These are phyloP conservation scores for Thymus mandschuricus DNA, from an alignment of 257 asterid genomes.

Conservation along the genomic window DNA sequence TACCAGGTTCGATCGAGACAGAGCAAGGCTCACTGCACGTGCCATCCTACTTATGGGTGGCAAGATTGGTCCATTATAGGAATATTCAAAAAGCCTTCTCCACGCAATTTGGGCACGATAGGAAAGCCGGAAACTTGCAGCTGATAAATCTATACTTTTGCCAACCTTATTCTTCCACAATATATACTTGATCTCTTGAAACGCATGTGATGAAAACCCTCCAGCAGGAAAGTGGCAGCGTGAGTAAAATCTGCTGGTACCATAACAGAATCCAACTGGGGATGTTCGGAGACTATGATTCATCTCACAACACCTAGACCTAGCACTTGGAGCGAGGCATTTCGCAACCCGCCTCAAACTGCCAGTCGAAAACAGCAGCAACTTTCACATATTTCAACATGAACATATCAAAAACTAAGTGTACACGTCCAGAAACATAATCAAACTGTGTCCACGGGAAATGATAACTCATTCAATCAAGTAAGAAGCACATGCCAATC, in stretches of 20 bases:
- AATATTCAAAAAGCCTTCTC: constrained; percentile 64
- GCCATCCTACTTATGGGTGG: constrained; percentile 71
- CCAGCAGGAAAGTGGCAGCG: constrained; percentile 39
- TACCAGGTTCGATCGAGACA: constrained; percentile 77
- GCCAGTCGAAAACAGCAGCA: constrained; percentile 49
- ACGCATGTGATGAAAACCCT: constrained; percentile 46
- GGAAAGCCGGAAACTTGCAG: constrained; percentile 42
- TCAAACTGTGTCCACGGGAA: neutral
- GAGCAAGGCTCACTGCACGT: constrained; percentile 72
- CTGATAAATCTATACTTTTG: constrained; percentile 32
- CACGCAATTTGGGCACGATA: constrained; percentile 62
- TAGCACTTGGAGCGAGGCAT: constrained; percentile 41
- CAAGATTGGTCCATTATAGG: constrained; percentile 50
- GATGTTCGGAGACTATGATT: constrained; percentile 32
- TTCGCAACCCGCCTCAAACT: constrained; percentile 54
- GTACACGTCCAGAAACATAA: constrained; percentile 1
- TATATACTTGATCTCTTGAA: constrained; percentile 43
- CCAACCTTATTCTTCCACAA: constrained; percentile 41
- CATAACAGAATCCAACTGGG: constrained; percentile 41
- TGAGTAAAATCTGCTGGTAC: constrained; percentile 39
- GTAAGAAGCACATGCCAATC: neutral
- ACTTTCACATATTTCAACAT: constrained; percentile 8
- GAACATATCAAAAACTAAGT: constrained; percentile 15
- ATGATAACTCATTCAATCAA: neutral
- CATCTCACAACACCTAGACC: constrained; percentile 40